Percentiles rank a stretch among this genome's conserved stretches.
Conservation (phyloP, 371 early-diverging fungal genomes). For the Funneliformis caledonium region DNA sequence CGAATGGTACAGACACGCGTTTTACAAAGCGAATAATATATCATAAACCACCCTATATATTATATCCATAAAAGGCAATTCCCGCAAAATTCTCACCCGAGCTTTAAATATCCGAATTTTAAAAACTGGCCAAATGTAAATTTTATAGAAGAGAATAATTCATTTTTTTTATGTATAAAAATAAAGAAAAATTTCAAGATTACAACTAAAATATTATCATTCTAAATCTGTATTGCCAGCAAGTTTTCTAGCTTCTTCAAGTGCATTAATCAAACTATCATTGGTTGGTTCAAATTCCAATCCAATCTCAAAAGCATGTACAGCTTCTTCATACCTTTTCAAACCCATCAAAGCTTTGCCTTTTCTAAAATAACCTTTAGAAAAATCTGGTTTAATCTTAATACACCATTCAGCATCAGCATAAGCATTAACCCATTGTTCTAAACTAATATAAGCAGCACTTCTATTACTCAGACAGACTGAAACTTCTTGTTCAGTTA, state of each 20-base stretch:
- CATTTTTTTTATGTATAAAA: no score
- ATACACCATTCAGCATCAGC: conserved; percentile 79
- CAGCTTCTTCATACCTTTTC: conserved; percentile 67
- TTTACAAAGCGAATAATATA: no score
- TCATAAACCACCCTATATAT: no score
- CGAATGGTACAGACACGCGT: no score
- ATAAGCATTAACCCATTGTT: conserved; percentile 72
- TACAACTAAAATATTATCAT: neutral
- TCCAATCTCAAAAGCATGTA: conserved; percentile 70
- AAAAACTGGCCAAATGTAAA: no score
- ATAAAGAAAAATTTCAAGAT: no score
- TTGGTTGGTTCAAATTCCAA: conserved; percentile 71
- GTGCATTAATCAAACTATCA: conserved; percentile 51
- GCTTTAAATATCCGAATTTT: no score
- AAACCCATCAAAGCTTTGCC: conserved; percentile 75
- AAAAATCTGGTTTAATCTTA: conserved; percentile 74
- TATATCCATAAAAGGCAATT: no score
- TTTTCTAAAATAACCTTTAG: conserved; percentile 82
- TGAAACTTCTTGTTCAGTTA: conserved; percentile 71
- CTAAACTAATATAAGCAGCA: conserved; percentile 69
- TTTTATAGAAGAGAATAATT: no score
- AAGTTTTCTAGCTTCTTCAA: conserved; percentile 38
- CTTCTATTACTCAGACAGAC: conserved; percentile 75
- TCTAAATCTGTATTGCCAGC: neutral
- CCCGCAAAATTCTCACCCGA: no score